Evolutionary conservation across 148 eudicot species (phyloP).

Genomic region (Polygonum aviculare): DNA sequence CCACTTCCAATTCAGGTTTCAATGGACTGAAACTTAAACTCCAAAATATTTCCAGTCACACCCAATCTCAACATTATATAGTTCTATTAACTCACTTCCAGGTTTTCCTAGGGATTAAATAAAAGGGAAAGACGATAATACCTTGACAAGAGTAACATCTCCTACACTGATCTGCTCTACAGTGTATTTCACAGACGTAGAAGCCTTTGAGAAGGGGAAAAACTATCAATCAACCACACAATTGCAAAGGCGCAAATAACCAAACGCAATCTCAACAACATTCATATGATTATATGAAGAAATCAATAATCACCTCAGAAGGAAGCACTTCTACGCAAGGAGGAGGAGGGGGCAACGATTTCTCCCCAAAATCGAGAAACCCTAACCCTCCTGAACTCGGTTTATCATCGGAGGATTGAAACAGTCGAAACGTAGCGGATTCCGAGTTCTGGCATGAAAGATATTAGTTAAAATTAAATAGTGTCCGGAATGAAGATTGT

Average conservation of each 20-base stretch:
- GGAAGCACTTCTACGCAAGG: slow-evolving; percentile 72
- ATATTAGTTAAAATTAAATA: slow-evolving; percentile 17
- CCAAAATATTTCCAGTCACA: not conserved
- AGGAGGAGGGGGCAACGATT: slow-evolving; percentile 60
- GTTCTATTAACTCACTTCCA: not conserved
- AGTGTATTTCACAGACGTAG: slow-evolving; percentile 44
- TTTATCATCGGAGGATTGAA: slow-evolving; percentile 37
- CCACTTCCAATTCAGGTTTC: not conserved
- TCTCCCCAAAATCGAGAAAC: slow-evolving; percentile 38
- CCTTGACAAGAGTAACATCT: slow-evolving; percentile 70
- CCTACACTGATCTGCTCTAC: slow-evolving; percentile 62
- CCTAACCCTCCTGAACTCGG: slow-evolving; percentile 35
- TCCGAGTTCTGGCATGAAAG: not conserved
- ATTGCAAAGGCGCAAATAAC: not conserved
- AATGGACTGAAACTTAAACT: not conserved
- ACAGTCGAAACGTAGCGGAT: slow-evolving; percentile 37
- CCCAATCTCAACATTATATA: not conserved
- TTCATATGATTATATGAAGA: not conserved
- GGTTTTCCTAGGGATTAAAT: not conserved
- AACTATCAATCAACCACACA: slow-evolving; percentile 4
- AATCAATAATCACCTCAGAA: slow-evolving; percentile 43
- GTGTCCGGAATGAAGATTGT: not conserved
- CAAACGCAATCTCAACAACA: not conserved
- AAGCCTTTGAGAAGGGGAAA: slow-evolving; percentile 26
- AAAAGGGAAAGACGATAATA: slow-evolving; percentile 8